Conservation (phyloP, 2,329 filamentous ascomycete species). For the Nigrograna mackinnonii region DNA sequence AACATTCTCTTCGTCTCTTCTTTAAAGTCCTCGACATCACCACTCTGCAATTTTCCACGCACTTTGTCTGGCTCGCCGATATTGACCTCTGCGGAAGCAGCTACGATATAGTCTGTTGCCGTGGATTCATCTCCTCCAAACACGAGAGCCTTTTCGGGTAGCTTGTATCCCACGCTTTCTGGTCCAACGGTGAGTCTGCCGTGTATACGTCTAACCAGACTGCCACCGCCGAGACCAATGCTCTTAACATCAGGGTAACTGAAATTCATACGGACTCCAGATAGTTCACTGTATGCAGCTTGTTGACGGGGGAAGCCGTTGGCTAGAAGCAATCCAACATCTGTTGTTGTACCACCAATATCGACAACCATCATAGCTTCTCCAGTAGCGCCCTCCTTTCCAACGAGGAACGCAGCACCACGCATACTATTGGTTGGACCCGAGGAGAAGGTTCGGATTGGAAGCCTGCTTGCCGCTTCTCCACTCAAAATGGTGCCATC, state of each 20-base stretch:
- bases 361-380: slow-evolving; percentile 66
- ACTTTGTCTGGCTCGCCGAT: slow-evolving; percentile 50
- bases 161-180: slow-evolving; percentile 64
- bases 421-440: slow-evolving; percentile 59
- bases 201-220: slow-evolving; percentile 51
- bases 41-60: slow-evolving; percentile 33
- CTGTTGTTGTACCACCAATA: slow-evolving; percentile 68
- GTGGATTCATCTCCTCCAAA: slow-evolving; percentile 63
- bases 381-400: slow-evolving; percentile 24
- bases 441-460: slow-evolving; percentile 56
- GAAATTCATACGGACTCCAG: slow-evolving; percentile 66
- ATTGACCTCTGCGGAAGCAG: slow-evolving; percentile 33
- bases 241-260: slow-evolving; percentile 59
- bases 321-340: slow-evolving; percentile 63
- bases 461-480: slow-evolving; percentile 49
- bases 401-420: slow-evolving; percentile 49
- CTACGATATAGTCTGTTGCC: slow-evolving; percentile 59
- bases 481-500: slow-evolving; percentile 55
- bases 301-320: slow-evolving; percentile 68
- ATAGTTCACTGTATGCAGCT: slow-evolving; percentile 64
- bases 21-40: slow-evolving; percentile 45
- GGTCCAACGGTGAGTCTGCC: slow-evolving; percentile 57
- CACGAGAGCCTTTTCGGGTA: slow-evolving; percentile 57
- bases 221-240: slow-evolving; percentile 64
- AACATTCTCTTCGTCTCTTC: slow-evolving; percentile 54